Percentiles rank a stretch among this genome's conserved stretches.
Evolutionary conservation across 441 rosid species (phyloP).

Genomic region (Capsella rubella): DNA sequence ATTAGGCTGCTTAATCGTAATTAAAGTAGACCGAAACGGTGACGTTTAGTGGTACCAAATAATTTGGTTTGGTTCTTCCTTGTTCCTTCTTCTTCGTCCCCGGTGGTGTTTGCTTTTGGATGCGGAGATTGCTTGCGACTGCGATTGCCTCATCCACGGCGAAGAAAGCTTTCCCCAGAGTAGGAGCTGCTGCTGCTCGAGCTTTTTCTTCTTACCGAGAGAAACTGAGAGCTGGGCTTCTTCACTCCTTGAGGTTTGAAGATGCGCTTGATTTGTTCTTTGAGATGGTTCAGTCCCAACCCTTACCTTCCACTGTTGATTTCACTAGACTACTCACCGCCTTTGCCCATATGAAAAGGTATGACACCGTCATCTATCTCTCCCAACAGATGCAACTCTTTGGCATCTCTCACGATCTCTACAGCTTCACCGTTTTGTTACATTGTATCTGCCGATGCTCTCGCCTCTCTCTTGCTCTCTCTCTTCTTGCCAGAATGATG

Average conservation of each 20-base stretch:
- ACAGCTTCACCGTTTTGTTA: slow-evolving; percentile 17
- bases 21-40: too few relatives aligned
- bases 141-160: slow-evolving; percentile 18
- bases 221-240: background rate
- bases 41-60: too few relatives aligned
- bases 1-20: too few relatives aligned
- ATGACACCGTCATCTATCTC: slow-evolving; percentile 3
- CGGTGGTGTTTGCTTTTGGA: slow-evolving; percentile 7
- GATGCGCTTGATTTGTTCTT: slow-evolving; percentile 29
- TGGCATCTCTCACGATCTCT: slow-evolving; percentile 18
- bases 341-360: background rate
- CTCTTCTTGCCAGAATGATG: slow-evolving; percentile 8
- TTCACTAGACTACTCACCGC: slow-evolving; percentile 14
- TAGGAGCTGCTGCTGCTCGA: background rate
- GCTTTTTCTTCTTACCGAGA: slow-evolving; percentile 7
- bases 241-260: background rate
- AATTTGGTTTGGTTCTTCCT: too few relatives aligned
- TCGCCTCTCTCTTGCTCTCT: background rate
- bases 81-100: background rate
- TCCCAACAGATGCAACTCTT: background rate
- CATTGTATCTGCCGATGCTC: slow-evolving; percentile 20
- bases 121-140: slow-evolving; percentile 26
- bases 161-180: background rate
- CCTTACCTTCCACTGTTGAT: slow-evolving; percentile 20
- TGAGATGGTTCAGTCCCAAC: slow-evolving; percentile 23